Evolutionary conservation across 2,329 filamentous ascomycete genomes (phyloP), one percentile per base, ranked within the genome.

Genomic region (Pezicula neosporulosa): DNA sequence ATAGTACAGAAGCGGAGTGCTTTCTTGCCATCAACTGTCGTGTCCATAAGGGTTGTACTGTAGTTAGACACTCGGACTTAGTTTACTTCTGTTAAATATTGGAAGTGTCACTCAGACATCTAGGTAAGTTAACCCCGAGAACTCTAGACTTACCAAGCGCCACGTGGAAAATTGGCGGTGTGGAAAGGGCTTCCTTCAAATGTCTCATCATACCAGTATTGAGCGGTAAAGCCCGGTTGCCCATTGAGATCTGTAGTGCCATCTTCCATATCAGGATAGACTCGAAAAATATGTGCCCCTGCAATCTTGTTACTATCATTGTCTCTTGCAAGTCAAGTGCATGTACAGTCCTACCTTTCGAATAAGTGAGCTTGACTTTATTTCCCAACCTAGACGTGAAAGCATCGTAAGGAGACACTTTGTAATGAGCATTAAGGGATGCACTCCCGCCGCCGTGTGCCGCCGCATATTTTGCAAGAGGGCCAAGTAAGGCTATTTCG

Each of bases 381-480:
- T 48, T 21, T 19, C 55, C 36, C 6, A 51, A 21, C 45, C 42
- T 57, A 1, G 42, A 52, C 6, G 60, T 61, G 60, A 90, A 87
- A 9, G 85, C 86, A 50, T 87, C 84, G n/a, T 84, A 81, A 2
- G 86, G 86, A 0, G 83, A 88, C 24, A 89, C 76, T 44, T 85
- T 85, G 53, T 85, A 82, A 70, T 86, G 87, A 3, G 76, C 70
- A 8, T 70, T 67, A 33, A 81, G 65, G 1, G 79, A 76, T 2
- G 83, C 84, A 3, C 81, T 85, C 24, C 84, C 84, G 53, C 83
- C 84, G 21, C 84, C 84, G 57, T 82, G 76, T 53, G 78, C 78
- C 2, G 74, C 76, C 0, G 76, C 70, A 28, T 73, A 63, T 62
- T 77, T 79, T n/a, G 77, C 77, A 50, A 80, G 80, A 19, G 77